Evolutionary conservation across 257 asterid species (phyloP).

Genomic region (Solanum piurae): DNA sequence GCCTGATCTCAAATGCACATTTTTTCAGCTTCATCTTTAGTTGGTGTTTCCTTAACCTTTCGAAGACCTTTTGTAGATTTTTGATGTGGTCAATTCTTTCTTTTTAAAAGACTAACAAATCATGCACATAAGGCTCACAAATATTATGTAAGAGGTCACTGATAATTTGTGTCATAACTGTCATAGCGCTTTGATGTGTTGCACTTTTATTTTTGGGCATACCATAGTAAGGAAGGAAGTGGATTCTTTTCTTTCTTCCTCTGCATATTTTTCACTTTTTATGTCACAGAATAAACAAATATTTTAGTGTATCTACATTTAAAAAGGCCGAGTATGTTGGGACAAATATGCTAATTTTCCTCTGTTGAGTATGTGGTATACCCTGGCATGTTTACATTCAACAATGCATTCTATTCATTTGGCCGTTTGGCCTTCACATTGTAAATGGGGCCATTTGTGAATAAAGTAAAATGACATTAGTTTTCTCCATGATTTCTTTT

Average conservation of each 20-base stretch:
- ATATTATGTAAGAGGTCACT: background rate
- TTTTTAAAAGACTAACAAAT: background rate
- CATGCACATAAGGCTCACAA: background rate
- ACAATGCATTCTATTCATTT: background rate
- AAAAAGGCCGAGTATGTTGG: background rate
- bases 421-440: background rate
- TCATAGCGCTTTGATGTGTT: background rate
- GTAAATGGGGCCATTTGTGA: background rate
- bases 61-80: background rate
- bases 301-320: background rate
- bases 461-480: background rate
- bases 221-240: background rate
- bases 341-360: background rate
- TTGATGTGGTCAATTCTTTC: background rate
- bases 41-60: background rate
- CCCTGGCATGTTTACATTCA: background rate
- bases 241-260: background rate
- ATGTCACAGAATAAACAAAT: background rate
- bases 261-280: background rate
- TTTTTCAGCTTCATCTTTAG: background rate
- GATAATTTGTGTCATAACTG: background rate
- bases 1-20: background rate
- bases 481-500: background rate
- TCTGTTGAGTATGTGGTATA: background rate
- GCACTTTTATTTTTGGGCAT: background rate